phyloP scores from a whole-genome alignment of 495 filamentous ascomycete genomes.

The Chaetomium cochliodes region DNA sequence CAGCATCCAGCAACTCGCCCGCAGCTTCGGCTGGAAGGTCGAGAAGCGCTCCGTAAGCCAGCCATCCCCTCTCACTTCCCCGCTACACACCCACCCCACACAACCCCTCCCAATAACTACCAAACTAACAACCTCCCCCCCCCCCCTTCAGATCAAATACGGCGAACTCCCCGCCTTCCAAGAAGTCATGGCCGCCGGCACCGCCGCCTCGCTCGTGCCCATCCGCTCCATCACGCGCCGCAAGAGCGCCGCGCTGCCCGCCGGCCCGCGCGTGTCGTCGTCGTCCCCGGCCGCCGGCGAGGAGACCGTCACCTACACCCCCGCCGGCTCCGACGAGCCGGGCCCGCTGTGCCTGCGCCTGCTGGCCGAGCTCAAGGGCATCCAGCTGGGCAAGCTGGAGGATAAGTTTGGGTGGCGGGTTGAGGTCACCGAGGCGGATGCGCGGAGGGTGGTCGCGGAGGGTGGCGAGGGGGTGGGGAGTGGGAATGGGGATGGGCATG shows the following conservation, averaged over 20 bases:
- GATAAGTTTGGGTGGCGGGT: conserved; percentile 75
- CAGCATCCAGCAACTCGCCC: conserved; percentile 65
- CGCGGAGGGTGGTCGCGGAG: conserved; percentile 38
- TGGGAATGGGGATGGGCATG: conserved; percentile 24
- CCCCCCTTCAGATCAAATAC: conserved; percentile 60
- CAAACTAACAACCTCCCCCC: too few relatives aligned
- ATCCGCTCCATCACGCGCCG: conserved; percentile 81
- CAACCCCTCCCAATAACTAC: too few relatives aligned
- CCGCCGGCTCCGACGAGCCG: conserved; percentile 59
- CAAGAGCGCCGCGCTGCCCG: conserved; percentile 40
- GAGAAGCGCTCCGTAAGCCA: conserved; percentile 57
- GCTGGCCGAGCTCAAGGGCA: conserved; percentile 72
- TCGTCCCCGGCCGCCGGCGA: conserved; percentile 35
- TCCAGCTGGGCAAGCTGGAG: conserved; percentile 74
- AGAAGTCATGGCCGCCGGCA: conserved; percentile 90
- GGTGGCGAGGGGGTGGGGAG: conserved; percentile 17
- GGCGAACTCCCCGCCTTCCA: conserved; percentile 72
- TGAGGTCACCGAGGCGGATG: conserved; percentile 52
- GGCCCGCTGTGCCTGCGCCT: conserved; percentile 70
- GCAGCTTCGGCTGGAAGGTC: conserved; percentile 63
- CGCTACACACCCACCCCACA: too few relatives aligned
- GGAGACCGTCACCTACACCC: conserved; percentile 69
- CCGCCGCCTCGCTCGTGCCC: conserved; percentile 87
- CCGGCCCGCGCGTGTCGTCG: conserved; percentile 39
- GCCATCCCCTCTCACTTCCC: background rate